Evolutionary conservation across 495 filamentous ascomycete genomes (phyloP).

Genomic region (Talaromyces liani): DNA sequence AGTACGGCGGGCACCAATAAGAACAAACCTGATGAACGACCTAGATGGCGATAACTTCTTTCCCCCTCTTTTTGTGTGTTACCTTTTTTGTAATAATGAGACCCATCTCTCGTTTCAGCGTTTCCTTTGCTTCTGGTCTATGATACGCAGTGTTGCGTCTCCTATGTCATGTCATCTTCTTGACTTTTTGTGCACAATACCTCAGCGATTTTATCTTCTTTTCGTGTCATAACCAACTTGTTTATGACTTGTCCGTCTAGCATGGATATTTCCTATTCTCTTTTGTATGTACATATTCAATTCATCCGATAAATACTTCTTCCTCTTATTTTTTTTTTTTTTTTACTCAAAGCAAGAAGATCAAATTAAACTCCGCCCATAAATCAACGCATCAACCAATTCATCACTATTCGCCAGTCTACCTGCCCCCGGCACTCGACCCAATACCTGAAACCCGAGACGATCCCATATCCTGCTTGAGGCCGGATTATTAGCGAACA

Average conservation of each 20-base stretch:
- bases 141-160: constrained; percentile 7
- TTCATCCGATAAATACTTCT: not conserved
- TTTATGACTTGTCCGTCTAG: constrained; percentile 1
- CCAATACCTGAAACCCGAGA: constrained; percentile 90
- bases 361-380: constrained; percentile 29
- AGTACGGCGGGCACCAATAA: constrained; percentile 18
- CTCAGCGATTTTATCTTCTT: not conserved
- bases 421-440: constrained; percentile 54
- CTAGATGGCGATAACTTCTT: constrained; percentile 28
- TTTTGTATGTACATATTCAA: constrained; percentile 10
- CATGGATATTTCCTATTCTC: constrained; percentile 5
- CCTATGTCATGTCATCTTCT: not conserved
- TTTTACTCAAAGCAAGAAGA: not conserved
- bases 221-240: not conserved
- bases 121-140: constrained; percentile 9
- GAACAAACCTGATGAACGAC: constrained; percentile 26
- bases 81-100: constrained; percentile 6
- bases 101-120: constrained; percentile 12
- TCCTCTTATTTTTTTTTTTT: too few species aligned
- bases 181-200: constrained; percentile 5
- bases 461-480: constrained; percentile 94
- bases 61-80: constrained; percentile 12
- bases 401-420: constrained; percentile 34
- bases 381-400: constrained; percentile 41
- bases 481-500: constrained; percentile 94